Evolutionary conservation across 1,139 yeast genomes (phyloP).

Genomic region (Pichiaceae sp.): DNA sequence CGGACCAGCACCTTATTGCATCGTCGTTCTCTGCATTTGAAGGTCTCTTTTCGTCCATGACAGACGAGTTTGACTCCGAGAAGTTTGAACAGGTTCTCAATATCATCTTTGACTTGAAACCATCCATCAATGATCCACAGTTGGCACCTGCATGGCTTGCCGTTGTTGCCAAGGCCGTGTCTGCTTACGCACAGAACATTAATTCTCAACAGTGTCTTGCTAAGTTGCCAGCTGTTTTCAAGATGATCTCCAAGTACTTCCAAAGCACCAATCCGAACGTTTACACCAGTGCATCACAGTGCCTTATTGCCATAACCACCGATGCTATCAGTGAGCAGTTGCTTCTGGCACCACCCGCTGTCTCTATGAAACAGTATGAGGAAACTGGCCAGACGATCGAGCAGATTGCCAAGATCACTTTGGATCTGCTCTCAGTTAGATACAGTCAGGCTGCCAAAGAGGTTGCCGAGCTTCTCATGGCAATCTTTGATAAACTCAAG

Average conservation of each 20-base stretch:
- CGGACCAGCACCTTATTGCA: conserved; percentile 76
- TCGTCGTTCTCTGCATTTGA: conserved; percentile 83
- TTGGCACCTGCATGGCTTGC: conserved; percentile 94
- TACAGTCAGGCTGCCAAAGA: conserved; percentile 74
- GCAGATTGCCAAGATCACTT: conserved; percentile 40
- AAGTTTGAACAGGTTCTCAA: conserved; percentile 59
- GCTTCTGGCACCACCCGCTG: conserved; percentile 43
- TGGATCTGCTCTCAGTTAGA: conserved; percentile 59
- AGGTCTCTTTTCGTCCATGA: conserved; percentile 70
- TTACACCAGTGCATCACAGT: conserved; percentile 73
- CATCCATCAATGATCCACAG: conserved; percentile 73
- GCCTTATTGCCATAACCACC: conserved; percentile 67
- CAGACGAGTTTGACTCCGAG: conserved; percentile 50
- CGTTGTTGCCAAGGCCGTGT: conserved; percentile 80
- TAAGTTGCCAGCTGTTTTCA: conserved; percentile 50
- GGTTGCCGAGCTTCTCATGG: conserved; percentile 61
- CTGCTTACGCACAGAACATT: conserved; percentile 49
- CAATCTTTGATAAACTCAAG: conserved; percentile 57
- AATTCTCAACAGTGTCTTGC: conserved; percentile 50
- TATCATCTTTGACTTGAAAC: conserved; percentile 70
- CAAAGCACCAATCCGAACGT: conserved; percentile 62
- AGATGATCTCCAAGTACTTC: conserved; percentile 51
- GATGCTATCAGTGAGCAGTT: conserved; percentile 57
- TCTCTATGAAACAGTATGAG: conserved; percentile 41
- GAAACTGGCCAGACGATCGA: conserved; percentile 45